Evolutionary conservation across 1,284 basidiomycete species (phyloP), one percentile per base, ranked within the genome.

Genomic region (Leccinum fuscescens): DNA sequence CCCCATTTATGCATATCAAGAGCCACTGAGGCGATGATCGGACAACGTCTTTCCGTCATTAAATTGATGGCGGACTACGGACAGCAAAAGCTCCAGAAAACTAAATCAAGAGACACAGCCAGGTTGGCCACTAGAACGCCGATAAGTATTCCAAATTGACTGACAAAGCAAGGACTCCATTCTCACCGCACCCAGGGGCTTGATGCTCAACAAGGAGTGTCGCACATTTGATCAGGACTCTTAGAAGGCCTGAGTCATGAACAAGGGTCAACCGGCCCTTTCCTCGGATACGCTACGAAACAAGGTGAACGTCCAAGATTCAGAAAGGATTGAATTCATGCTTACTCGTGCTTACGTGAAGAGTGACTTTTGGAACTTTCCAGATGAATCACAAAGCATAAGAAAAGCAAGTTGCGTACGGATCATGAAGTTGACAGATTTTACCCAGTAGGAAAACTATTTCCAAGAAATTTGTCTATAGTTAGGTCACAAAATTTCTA

Each of bases 21-120:
- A 62, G 24, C 54, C 42, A 52, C 33, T 33, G 33, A 0, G n/a
- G 52, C 35, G 39, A 35, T 65, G 57, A 65, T 65, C 46, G 57
- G 54, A 37, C 27, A 20, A 11, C 14, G 20, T 55, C 29, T 64
- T 57, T 61, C 51, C 46, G 55, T 50, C 8, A 35, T 7, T 27
- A 31, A 15, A n/a, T 7, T 37, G 6, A 14, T 8, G 15, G 20
- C 46, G 11, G n/a, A 22, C 12, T 12, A 33, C 3, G 24, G 55
- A 22, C 17, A 15, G 11, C 39, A 54, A 20, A 54, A 57, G 6
- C 17, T 7, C 31, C n/a, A 33, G 20, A 39, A 29, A 54, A 49
- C 35, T 49, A 51, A 56, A 55, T 56, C 29, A 49, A 57, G 15
- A 6, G 27, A 24, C 31, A 52, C 24, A 24, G 24, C 52, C 56